Percentiles rank a stretch among this genome's conserved stretches.
These are phyloP conservation scores for Platanus orientalis DNA, from an alignment of 164 flowering plant genomes.

Conservation along the genomic window DNA sequence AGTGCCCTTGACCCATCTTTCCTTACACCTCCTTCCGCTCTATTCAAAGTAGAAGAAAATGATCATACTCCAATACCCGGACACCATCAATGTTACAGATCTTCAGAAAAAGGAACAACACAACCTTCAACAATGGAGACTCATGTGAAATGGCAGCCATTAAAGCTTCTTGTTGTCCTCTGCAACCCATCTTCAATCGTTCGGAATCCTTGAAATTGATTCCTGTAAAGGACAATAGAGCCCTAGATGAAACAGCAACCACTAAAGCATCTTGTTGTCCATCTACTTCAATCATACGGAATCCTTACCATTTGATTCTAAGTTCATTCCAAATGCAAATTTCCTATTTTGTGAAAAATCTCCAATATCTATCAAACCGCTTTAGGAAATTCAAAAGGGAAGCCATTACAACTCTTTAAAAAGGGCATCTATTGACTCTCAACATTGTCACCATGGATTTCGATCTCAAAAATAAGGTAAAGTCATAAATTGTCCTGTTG, in stretches of 20 bases:
- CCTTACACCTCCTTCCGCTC: too few species aligned
- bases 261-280: too few species aligned
- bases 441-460: too few species aligned
- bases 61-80: conserved; percentile 45
- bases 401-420: too few species aligned
- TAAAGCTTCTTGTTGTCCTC: conserved; percentile 31
- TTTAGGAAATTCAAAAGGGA: conserved; percentile 23
- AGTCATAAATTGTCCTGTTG: too few species aligned
- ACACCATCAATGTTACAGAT: conserved; percentile 37
- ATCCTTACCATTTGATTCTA: too few species aligned
- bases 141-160: conserved; percentile 25
- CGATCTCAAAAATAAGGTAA: too few species aligned
- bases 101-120: conserved; percentile 74
- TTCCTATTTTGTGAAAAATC: conserved; percentile 28
- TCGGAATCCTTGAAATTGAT: conserved; percentile 32
- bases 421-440: too few species aligned
- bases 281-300: too few species aligned
- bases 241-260: too few species aligned
- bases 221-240: conserved; percentile 59
- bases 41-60: too few species aligned
- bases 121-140: conserved; percentile 53
- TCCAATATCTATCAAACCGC: conserved; percentile 27
- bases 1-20: too few species aligned
- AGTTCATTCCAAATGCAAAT: conserved; percentile 24
- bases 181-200: conserved; percentile 19